A percentile compares a stretch with the other conserved stretches of the same genome.
Evolutionary conservation across 140 eudicot genomes (phyloP).

Genomic region (Senecio squalidus): DNA sequence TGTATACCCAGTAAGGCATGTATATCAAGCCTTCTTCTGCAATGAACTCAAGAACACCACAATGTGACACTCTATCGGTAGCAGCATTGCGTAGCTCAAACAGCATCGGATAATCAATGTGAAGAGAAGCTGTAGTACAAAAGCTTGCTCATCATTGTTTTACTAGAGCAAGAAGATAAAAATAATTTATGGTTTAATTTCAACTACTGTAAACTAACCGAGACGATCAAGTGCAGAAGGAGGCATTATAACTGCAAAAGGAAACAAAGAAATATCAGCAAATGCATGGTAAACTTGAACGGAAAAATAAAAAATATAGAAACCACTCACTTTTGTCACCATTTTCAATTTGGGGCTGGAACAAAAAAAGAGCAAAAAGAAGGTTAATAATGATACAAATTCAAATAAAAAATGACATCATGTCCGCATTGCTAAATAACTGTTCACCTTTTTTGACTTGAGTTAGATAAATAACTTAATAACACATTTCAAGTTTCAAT

Average conservation of each 20-base stretch:
- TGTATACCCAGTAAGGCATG: slow-evolving; percentile 96
- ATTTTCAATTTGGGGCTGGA: slow-evolving; percentile 75
- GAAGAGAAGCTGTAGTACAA: slow-evolving; percentile 63
- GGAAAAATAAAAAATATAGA: slow-evolving; percentile 1
- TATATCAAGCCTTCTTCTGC: slow-evolving; percentile 99
- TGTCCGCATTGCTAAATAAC: too few relatives aligned
- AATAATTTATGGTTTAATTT: background rate
- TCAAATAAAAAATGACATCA: background rate
- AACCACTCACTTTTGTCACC: slow-evolving; percentile 70
- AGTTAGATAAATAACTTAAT: too few relatives aligned
- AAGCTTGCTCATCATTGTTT: slow-evolving; percentile 10
- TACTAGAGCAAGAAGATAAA: background rate
- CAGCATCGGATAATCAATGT: slow-evolving; percentile 91
- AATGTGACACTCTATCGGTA: slow-evolving; percentile 70
- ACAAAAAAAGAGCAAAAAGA: background rate
- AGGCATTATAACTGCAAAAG: slow-evolving; percentile 78
- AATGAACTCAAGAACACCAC: slow-evolving; percentile 95
- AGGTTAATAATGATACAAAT: slow-evolving; percentile 18
- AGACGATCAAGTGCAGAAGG: slow-evolving; percentile 99
- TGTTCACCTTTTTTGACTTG: background rate
- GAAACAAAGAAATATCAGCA: slow-evolving; percentile 6
- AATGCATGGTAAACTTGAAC: background rate
- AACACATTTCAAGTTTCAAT: too few relatives aligned
- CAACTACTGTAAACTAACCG: slow-evolving; percentile 74
- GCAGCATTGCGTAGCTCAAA: slow-evolving; percentile 80